Conservation (phyloP, 768 basidiomycete genomes). For the Gloeopeniophorella convolvens region DNA sequence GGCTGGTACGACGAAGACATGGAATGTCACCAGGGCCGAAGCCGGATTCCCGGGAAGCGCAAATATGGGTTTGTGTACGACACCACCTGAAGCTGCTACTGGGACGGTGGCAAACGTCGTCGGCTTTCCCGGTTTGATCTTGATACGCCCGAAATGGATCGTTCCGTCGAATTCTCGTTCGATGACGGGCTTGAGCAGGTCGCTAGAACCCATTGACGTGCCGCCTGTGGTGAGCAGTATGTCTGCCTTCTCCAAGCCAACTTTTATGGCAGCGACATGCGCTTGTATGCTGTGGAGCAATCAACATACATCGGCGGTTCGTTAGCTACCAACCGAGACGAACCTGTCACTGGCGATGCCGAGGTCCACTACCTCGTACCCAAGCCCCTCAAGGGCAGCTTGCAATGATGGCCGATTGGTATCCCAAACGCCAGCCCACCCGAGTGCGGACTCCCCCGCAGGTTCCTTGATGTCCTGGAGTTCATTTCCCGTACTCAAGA, state of each 20-base stretch:
- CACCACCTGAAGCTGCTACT: slow-evolving; percentile 26
- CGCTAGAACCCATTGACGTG: slow-evolving; percentile 86
- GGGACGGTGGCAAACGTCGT: slow-evolving; percentile 85
- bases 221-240: slow-evolving; percentile 82
- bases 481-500: slow-evolving; percentile 86
- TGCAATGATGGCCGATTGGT: slow-evolving; percentile 79
- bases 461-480: slow-evolving; percentile 52
- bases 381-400: slow-evolving; percentile 62
- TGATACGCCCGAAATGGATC: slow-evolving; percentile 82
- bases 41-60: slow-evolving; percentile 89
- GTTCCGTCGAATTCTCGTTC: slow-evolving; percentile 71
- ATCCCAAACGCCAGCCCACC: slow-evolving; percentile 75
- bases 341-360: slow-evolving; percentile 77
- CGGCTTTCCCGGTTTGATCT: slow-evolving; percentile 71
- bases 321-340: slow-evolving; percentile 15
- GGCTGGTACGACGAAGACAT: slow-evolving; percentile 79
- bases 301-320: neutral
- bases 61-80: slow-evolving; percentile 55
- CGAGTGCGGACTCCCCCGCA: slow-evolving; percentile 27
- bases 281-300: slow-evolving; percentile 39
- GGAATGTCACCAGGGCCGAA: slow-evolving; percentile 79
- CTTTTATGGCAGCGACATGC: slow-evolving; percentile 50
- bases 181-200: slow-evolving; percentile 83
- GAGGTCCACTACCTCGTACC: slow-evolving; percentile 72
- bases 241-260: slow-evolving; percentile 59